These are phyloP conservation scores for Thielaviopsis cerberus DNA, from an alignment of 2,329 filamentous ascomycete genomes.

Conservation along the genomic window DNA sequence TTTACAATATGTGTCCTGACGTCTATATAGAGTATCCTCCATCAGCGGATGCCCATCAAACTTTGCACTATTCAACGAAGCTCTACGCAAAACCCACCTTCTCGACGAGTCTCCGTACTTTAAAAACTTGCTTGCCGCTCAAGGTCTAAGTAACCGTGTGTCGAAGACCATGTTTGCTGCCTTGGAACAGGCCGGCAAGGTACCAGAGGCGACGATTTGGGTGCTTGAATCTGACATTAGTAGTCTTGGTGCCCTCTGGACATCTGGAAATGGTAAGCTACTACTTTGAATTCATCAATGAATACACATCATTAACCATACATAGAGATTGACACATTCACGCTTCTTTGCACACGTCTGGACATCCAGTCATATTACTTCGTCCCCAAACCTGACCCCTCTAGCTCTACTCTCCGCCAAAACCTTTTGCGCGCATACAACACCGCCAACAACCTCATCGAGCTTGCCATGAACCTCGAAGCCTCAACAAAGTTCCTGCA, in stretches of 20 bases:
- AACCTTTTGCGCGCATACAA: slow-evolving; percentile 29
- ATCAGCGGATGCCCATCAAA: slow-evolving; percentile 29
- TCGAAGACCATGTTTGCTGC: slow-evolving; percentile 29
- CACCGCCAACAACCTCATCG: slow-evolving; percentile 29
- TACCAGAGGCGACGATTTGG: slow-evolving; percentile 28
- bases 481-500: slow-evolving; percentile 22
- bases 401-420: slow-evolving; percentile 23
- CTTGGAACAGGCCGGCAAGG: slow-evolving; percentile 27
- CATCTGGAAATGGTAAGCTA: slow-evolving; percentile 1
- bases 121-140: slow-evolving; percentile 1
- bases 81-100: slow-evolving; percentile 21
- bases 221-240: slow-evolving; percentile 35
- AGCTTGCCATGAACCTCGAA: slow-evolving; percentile 25
- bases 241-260: slow-evolving; percentile 19
- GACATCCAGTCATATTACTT: slow-evolving; percentile 37
- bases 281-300: neutral
- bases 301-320: neutral
- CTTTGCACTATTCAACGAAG: slow-evolving; percentile 25
- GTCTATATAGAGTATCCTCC: slow-evolving; percentile 19
- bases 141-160: slow-evolving; percentile 25
- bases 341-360: slow-evolving; percentile 29
- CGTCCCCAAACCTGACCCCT: slow-evolving; percentile 24
- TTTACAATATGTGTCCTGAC: slow-evolving; percentile 16
- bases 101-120: slow-evolving; percentile 8
- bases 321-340: slow-evolving; percentile 19